Conservation (phyloP, 495 filamentous ascomycete species). For the Penicillium simplicissimum region DNA sequence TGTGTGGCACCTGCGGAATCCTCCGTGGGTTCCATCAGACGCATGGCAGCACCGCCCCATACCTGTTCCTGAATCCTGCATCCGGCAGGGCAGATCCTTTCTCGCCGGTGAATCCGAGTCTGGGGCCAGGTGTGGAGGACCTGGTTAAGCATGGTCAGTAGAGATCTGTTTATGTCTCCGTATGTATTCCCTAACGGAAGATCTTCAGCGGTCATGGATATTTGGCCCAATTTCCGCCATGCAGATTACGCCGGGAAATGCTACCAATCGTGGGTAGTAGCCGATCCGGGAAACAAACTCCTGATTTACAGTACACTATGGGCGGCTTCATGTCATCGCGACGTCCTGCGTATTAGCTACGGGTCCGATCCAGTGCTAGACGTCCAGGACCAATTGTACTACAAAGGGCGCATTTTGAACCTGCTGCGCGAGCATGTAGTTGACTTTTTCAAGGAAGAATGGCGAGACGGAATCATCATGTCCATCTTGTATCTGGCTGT, state of each 20-base stretch:
- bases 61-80: neutral
- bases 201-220: neutral
- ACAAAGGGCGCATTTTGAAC: neutral
- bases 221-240: neutral
- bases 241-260: neutral
- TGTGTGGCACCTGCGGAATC: neutral
- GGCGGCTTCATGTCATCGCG: neutral
- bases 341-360: conserved; percentile 3
- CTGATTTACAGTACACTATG: neutral
- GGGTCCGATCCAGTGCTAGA: neutral
- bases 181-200: neutral
- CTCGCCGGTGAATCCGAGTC: neutral
- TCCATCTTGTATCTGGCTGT: conserved; percentile 4
- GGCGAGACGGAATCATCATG: conserved; percentile 7
- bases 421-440: conserved; percentile 4
- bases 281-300: neutral
- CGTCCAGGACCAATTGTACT: conserved; percentile 1
- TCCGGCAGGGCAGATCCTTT: conserved; percentile 2
- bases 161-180: neutral
- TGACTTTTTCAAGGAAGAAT: conserved; percentile 4
- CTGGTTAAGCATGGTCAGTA: conserved; percentile 1
- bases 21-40: neutral
- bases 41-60: neutral
- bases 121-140: neutral
- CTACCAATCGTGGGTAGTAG: neutral